These are phyloP conservation scores for Cenchrus purpureus DNA, from an alignment of 176 grass and related monocot species.

Conservation along the genomic window DNA sequence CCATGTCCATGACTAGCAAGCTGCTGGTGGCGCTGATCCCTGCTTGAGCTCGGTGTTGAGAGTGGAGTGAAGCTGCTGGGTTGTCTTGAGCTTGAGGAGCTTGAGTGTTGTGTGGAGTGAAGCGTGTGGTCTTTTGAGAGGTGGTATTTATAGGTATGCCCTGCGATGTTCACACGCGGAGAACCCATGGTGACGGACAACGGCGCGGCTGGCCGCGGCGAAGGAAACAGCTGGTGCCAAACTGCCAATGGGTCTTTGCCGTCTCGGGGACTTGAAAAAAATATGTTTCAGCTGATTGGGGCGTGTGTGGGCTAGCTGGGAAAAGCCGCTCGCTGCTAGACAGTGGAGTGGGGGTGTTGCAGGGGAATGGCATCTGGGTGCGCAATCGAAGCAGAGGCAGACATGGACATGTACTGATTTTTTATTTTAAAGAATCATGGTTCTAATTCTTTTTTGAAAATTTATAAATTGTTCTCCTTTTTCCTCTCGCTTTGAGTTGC, in stretches of 20 bases:
- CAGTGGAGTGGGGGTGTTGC: background rate
- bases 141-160: constrained; percentile 49
- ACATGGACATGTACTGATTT: background rate
- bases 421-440: too few relatives aligned
- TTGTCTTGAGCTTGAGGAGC: background rate
- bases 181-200: background rate
- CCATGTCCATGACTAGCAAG: constrained; percentile 27
- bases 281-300: background rate
- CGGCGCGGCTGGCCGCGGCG: background rate
- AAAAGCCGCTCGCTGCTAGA: background rate
- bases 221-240: constrained; percentile 33
- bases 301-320: background rate
- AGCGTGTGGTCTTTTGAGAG: background rate
- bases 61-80: constrained; percentile 6
- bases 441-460: background rate
- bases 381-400: background rate
- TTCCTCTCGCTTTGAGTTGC: too few relatives aligned
- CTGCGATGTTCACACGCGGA: constrained; percentile 29
- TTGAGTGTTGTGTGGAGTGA: background rate
- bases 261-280: background rate
- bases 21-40: background rate
- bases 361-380: background rate
- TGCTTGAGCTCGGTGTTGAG: background rate
- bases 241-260: too few relatives aligned
- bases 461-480: too few relatives aligned